Evolutionary conservation across 371 early-diverging fungal genomes (phyloP), one percentile per base, ranked within the genome.

Genomic region (Mucor saturninus): DNA sequence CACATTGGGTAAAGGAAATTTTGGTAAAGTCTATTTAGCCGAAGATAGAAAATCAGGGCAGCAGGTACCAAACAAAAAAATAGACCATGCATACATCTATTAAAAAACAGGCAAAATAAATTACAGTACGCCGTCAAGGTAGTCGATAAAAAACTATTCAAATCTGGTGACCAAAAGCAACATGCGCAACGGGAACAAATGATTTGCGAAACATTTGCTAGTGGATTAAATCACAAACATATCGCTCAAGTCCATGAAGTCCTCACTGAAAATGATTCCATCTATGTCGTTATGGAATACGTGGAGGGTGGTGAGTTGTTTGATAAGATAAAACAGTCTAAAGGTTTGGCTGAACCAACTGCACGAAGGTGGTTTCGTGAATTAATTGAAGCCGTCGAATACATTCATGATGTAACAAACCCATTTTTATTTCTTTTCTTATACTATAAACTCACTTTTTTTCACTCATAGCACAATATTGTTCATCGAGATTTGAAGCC

Each of bases 261-360:
- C 13, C 86, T 91, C 48, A 91, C 93, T 62, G 91, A 93, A 21
- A 85, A 91, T 40, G 89, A 90, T 53, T 87, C 88, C 46, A 92
- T 93, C 57, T 94, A 93, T 77, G 83, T 99, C 45, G 91, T 98
- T 9, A 92, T 98, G 91, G 99, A 99, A 71, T 93, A 96, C 68
- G 83, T 96, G 51, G 91, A 91, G 59, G 99, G 99, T 57, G 97
- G 96, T 14, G 98, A 99, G 77, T 79, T 99, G 40, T 96, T 98
- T 75, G 96, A 98, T 59, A 90, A 93, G 66, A 90, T 99, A 29
- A 89, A 94, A 37, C 91, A 93, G 70, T 82, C 89, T 50, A 95
- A 95, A 4, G 80, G 91, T 9, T 75, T 99, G 49, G 76, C 86
- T 4, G 99, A 99, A 64, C 71, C 71, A 11, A 90, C 91, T 61